Base-by-base conservation (phyloP, 495 filamentous ascomycete species). In the Trichoderma erinaceum region DNA sequence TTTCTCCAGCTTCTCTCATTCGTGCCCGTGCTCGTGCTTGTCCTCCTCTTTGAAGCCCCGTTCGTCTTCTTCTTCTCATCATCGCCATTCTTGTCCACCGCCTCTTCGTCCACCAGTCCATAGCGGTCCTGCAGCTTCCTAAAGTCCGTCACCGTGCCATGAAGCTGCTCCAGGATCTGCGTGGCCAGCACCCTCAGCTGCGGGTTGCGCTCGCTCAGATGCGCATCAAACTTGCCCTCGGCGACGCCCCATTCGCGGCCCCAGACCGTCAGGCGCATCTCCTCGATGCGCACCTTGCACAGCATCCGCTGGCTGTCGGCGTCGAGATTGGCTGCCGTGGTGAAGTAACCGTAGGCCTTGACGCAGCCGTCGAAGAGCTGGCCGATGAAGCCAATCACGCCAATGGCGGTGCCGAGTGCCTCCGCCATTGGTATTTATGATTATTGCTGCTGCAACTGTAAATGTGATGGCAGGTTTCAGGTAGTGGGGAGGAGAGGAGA, bases 281-380 rank as follows among this genome's bases (percentile, higher is more conserved):
- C 77, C 68, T 79, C 76, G 66, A 79, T 78, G 13, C 74, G 74
- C 50, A 79, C 74, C 63, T 78, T 79, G 69, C 75, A 77, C 41
- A 78, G 66, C 35, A 79, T 66, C n/a, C 74, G 72, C 66, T 77
- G 72, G 67, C 68, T 73, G 56, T 78, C 76, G 16, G 65, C 69
- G 23, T 77, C 77, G 1, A 78, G 70, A 52, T 76, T 74, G 12
- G 65, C 48, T 2, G 76, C 76, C 25, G 68, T 68, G 48, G 73
- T 75, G 70, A 78, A 79, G 69, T 76, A 72, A 4, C 66, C 56
- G 66, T 79, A 79, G 4, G 73, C 76, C 68, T 73, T 75, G n/a
- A 79, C 68, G 64, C 76, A 78, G 48, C 74, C 75, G 67, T 74
- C 68, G 43, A 72, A 77, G n/a, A 76, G 41, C 64, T 75, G 71